Percentiles rank a stretch among this genome's conserved stretches.
Evolutionary conservation across 208 protist genomes (phyloP).

Genomic region (Trichomonas tenax): DNA sequence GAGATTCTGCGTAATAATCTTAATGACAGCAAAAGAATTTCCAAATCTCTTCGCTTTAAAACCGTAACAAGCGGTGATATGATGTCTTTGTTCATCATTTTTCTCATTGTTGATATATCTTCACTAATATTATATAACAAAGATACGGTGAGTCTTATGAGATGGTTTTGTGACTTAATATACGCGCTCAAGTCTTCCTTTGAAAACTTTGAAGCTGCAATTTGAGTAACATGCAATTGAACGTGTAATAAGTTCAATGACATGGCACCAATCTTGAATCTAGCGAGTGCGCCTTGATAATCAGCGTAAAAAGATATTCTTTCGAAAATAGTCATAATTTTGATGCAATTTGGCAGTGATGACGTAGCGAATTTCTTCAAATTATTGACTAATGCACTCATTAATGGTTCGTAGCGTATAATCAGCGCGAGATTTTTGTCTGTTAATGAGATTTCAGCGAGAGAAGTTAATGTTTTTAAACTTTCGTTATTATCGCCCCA

Average conservation of each 20-base stretch:
- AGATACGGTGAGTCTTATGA: background rate
- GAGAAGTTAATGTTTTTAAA: background rate
- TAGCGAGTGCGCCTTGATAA: background rate
- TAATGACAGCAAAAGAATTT: background rate
- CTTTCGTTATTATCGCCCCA: background rate
- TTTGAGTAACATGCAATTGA: background rate
- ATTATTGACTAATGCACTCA: background rate
- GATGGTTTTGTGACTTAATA: background rate
- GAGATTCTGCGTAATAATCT: background rate
- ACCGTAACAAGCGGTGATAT: background rate
- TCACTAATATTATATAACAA: background rate
- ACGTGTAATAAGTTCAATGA: background rate
- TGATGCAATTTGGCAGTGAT: background rate
- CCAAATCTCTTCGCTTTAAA: background rate
- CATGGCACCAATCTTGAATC: background rate
- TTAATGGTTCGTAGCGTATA: background rate
- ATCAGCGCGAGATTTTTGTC: background rate
- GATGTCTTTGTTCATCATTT: constrained; percentile 12
- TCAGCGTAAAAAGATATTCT: background rate
- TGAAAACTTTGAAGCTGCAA: background rate
- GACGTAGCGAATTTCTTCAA: background rate
- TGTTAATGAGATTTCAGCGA: background rate
- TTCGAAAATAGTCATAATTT: constrained; percentile 12
- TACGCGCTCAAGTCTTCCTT: background rate
- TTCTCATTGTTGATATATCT: background rate